Evolutionary conservation across 2,329 filamentous ascomycete species (phyloP).

Genomic region (Fusarium poae): DNA sequence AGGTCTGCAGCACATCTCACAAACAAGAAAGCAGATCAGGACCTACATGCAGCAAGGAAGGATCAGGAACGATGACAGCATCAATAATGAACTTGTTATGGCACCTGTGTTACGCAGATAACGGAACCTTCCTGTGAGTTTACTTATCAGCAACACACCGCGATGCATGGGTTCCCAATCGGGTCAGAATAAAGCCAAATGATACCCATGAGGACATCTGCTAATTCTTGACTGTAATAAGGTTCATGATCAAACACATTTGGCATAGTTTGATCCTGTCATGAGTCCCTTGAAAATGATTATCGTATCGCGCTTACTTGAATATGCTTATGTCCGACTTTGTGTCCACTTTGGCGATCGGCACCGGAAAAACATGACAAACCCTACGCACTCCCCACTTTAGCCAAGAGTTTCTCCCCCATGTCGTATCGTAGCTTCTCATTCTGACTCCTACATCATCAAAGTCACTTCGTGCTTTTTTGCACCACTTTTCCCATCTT

Average conservation of each 20-base stretch:
- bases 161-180: not conserved
- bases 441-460: conserved; percentile 44
- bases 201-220: not conserved
- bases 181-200: not conserved
- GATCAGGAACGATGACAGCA: conserved; percentile 37
- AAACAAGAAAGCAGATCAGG: conserved; percentile 39
- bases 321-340: conserved; percentile 22
- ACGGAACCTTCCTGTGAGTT: not conserved
- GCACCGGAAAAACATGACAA: conserved; percentile 8
- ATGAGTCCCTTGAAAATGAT: not conserved
- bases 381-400: conserved; percentile 30
- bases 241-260: conserved; percentile 11
- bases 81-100: not conserved
- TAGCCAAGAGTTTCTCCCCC: conserved; percentile 29
- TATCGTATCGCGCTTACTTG: conserved; percentile 15
- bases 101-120: not conserved
- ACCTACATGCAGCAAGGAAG: conserved; percentile 34
- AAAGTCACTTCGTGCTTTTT: conserved; percentile 2
- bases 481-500: not conserved
- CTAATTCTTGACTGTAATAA: not conserved
- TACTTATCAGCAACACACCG: not conserved
- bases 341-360: not conserved
- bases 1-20: conserved; percentile 27
- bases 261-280: conserved; percentile 22
- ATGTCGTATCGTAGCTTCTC: conserved; percentile 26